These are phyloP conservation scores for Cordyceps pruinosa DNA, from an alignment of 2,329 filamentous ascomycete species.

Conservation along the genomic window DNA sequence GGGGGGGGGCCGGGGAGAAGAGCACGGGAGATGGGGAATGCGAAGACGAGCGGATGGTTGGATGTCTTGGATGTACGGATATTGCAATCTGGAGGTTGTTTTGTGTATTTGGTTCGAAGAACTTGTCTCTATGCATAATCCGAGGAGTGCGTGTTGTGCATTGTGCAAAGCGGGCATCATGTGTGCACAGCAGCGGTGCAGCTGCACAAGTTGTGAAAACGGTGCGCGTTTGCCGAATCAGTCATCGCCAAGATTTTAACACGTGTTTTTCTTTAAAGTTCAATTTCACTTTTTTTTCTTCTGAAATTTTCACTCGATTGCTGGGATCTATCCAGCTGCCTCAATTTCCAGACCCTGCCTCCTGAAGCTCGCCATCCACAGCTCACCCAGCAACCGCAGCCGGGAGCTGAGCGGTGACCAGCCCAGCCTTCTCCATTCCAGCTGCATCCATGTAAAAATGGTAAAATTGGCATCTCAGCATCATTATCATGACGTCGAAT, in stretches of 20 bases:
- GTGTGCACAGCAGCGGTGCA: neutral
- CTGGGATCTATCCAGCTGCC: neutral
- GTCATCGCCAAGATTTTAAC: neutral
- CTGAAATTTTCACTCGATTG: neutral
- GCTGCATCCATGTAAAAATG: neutral
- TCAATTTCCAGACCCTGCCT: conserved; percentile 13
- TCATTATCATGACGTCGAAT: neutral
- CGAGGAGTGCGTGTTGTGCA: neutral
- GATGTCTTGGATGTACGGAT: neutral
- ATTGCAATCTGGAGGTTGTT: neutral
- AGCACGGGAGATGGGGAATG: neutral
- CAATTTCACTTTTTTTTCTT: conserved; percentile 4
- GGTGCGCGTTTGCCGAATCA: neutral
- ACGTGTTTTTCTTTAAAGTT: neutral
- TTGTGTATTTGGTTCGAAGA: no score
- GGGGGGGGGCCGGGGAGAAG: neutral
- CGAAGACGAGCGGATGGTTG: neutral
- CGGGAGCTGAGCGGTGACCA: conserved; percentile 6
- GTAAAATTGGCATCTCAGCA: neutral
- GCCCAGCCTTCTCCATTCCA: neutral
- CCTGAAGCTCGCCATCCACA: conserved; percentile 9
- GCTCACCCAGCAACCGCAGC: conserved; percentile 6
- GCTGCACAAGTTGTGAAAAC: neutral
- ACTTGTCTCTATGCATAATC: no score
- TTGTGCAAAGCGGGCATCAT: neutral